Evolutionary conservation across 2,329 filamentous ascomycete species (phyloP).

Genomic region (Dothideomycetes sp.): DNA sequence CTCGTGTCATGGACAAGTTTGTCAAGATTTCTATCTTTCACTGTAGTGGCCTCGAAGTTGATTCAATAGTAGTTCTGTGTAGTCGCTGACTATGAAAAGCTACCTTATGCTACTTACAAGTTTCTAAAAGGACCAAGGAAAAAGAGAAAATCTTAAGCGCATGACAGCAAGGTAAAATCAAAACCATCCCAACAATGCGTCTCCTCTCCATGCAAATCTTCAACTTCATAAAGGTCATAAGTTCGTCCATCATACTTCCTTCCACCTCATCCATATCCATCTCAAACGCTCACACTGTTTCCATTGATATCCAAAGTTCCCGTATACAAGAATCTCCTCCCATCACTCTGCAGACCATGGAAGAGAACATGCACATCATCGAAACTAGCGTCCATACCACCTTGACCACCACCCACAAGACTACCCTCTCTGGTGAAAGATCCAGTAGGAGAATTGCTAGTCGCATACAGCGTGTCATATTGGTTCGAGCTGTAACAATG

Average conservation of each 20-base stretch:
- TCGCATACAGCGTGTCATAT: conserved; percentile 22
- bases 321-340: conserved; percentile 17
- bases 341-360: conserved; percentile 19
- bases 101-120: no score
- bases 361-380: conserved; percentile 19
- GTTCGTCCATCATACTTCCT: conserved; percentile 1
- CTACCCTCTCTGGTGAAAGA: conserved; percentile 15
- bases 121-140: no score
- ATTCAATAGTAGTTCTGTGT: no score
- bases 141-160: no score
- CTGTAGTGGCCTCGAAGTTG: no score
- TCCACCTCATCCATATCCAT: not conserved
- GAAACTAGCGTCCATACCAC: conserved; percentile 16
- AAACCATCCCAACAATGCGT: no score
- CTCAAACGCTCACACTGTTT: conserved; percentile 1
- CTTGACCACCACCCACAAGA: conserved; percentile 15
- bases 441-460: conserved; percentile 11
- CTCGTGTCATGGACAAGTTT: no score
- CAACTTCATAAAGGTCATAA: no score
- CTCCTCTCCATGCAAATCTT: no score
- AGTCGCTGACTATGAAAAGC: no score
- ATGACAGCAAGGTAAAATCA: no score
- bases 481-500: conserved; percentile 22
- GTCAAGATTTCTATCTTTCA: no score
- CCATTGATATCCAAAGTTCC: conserved; percentile 9